Percentiles rank a stretch among this genome's conserved stretches.
Conservation (phyloP, 2,329 filamentous ascomycete species). For the Teratosphaeriaceae sp. region DNA sequence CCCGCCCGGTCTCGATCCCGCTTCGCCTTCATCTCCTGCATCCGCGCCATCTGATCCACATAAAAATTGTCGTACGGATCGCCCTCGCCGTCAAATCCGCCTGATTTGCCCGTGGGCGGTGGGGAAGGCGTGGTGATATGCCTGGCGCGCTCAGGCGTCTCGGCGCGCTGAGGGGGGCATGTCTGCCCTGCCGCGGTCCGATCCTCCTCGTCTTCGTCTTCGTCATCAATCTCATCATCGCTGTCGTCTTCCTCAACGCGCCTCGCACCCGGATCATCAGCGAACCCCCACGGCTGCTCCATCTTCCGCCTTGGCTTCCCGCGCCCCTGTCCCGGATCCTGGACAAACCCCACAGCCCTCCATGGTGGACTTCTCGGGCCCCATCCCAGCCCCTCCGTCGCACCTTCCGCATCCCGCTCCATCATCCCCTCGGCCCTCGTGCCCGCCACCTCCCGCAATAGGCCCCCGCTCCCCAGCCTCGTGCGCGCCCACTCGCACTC, state of each 20-base stretch:
- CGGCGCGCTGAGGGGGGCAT: neutral
- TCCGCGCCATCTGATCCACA: slow-evolving; percentile 21
- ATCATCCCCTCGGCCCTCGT: neutral
- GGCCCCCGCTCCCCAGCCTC: neutral
- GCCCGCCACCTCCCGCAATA: neutral
- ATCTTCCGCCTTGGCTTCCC: no score
- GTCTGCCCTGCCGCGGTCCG: slow-evolving; percentile 47
- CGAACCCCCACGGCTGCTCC: no score
- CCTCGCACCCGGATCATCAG: no score
- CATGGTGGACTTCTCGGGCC: no score
- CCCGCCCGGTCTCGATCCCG: slow-evolving; percentile 12
- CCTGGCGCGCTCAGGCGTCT: slow-evolving; percentile 5
- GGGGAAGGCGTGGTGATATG: slow-evolving; percentile 18
- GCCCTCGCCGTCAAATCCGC: slow-evolving; percentile 27
- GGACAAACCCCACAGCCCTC: no score
- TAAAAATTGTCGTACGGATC: slow-evolving; percentile 30
- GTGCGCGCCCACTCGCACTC: slow-evolving; percentile 57
- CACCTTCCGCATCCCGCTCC: neutral
- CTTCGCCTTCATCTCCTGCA: slow-evolving; percentile 16
- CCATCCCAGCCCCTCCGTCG: neutral
- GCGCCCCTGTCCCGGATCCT: no score
- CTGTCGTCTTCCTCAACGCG: neutral
- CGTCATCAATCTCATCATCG: neutral
- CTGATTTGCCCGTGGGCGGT: slow-evolving; percentile 23
- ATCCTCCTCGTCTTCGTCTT: slow-evolving; percentile 64